These are phyloP conservation scores for Kluyveromyces starmeri DNA, from an alignment of 805 yeast species.

Conservation along the genomic window DNA sequence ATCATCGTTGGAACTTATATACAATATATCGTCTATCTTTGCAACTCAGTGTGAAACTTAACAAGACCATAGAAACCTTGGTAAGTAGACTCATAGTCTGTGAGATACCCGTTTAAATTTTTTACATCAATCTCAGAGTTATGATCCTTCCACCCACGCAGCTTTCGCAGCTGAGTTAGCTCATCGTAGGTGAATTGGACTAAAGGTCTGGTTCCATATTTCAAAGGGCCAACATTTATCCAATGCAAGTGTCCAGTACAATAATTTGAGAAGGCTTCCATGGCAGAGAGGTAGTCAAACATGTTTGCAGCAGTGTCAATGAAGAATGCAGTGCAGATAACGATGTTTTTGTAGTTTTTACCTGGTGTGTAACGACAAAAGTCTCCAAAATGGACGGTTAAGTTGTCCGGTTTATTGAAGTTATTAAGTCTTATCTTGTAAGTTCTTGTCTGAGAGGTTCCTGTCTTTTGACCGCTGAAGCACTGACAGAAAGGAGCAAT, in stretches of 20 bases:
- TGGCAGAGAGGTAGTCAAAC: conserved; percentile 62
- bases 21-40: conserved; percentile 1
- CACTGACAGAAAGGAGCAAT: conserved; percentile 52
- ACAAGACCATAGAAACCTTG: conserved; percentile 68
- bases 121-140: conserved; percentile 24
- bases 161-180: conserved; percentile 39
- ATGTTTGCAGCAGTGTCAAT: conserved; percentile 88
- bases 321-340: conserved; percentile 65
- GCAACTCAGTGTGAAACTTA: conserved; percentile 27
- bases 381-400: conserved; percentile 48
- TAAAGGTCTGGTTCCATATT: conserved; percentile 80
- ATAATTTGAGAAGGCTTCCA: conserved; percentile 38
- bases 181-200: conserved; percentile 73
- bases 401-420: conserved; percentile 37
- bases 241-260: conserved; percentile 46
- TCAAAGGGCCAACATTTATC: conserved; percentile 89
- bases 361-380: conserved; percentile 44
- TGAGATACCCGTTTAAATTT: conserved; percentile 52
- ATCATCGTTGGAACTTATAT: too few relatives aligned
- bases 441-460: conserved; percentile 42
- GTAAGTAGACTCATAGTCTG: conserved; percentile 60
- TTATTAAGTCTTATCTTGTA: conserved; percentile 19
- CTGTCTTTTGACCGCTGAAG: conserved; percentile 53
- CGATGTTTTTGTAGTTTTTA: conserved; percentile 35
- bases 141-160: conserved; percentile 56